Conservation (phyloP, 805 yeast species). For the Cyberlindnera mrakii region DNA sequence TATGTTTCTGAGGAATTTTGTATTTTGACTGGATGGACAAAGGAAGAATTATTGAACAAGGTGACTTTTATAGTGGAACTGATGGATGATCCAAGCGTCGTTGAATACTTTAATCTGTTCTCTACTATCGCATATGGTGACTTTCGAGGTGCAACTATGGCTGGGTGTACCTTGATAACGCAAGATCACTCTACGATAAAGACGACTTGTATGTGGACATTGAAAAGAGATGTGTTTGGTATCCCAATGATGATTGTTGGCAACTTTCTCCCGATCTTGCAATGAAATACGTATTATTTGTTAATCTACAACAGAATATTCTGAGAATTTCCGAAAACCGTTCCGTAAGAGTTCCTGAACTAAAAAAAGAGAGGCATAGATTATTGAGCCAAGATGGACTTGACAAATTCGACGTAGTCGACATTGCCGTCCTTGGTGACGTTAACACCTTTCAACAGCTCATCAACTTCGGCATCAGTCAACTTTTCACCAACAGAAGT, state of each 20-base stretch:
- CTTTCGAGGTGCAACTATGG: conserved; percentile 82
- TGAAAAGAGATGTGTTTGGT: conserved; percentile 92
- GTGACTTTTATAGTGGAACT: conserved; percentile 72
- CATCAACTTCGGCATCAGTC: conserved; percentile 88
- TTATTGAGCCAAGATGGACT: conserved; percentile 85
- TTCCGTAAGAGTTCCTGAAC: no score
- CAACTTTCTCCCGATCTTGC: conserved; percentile 71
- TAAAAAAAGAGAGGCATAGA: not conserved
- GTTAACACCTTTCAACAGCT: conserved; percentile 89
- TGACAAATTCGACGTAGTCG: conserved; percentile 91
- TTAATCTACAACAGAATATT: not conserved
- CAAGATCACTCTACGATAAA: conserved; percentile 48
- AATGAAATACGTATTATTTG: conserved; percentile 22
- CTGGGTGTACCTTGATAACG: conserved; percentile 73
- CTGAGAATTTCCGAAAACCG: no score
- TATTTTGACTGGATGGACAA: conserved; percentile 84
- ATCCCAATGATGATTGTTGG: conserved; percentile 97
- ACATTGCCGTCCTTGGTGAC: conserved; percentile 92
- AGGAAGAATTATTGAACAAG: conserved; percentile 58
- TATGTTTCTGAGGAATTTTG: conserved; percentile 94
- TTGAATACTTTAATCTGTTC: conserved; percentile 83
- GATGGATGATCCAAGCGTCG: conserved; percentile 80
- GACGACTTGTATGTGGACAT: conserved; percentile 86
- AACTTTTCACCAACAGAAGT: conserved; percentile 95
- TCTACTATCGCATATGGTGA: conserved; percentile 87